Conservation (phyloP, 2,329 filamentous ascomycete species). For the Fragosphaeria purpurea region DNA sequence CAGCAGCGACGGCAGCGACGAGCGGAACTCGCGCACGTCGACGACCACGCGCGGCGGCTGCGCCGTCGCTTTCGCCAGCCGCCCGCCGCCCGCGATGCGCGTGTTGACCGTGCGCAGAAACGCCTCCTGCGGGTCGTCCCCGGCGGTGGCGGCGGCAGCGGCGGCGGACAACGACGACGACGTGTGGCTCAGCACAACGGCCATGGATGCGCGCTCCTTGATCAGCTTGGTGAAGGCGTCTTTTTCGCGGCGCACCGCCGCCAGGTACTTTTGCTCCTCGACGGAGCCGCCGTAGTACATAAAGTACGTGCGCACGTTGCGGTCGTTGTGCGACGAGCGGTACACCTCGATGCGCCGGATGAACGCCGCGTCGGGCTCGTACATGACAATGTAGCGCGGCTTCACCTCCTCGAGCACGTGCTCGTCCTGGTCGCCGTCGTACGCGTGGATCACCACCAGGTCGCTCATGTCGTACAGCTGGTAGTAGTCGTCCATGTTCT, state of each 20-base stretch:
- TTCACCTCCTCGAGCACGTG: conserved; percentile 91
- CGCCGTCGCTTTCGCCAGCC: conserved; percentile 63
- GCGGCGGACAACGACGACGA: conserved; percentile 39
- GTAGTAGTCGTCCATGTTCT: conserved; percentile 88
- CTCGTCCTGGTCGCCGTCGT: conserved; percentile 92
- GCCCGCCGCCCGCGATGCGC: conserved; percentile 85
- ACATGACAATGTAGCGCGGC: conserved; percentile 96
- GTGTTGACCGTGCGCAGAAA: conserved; percentile 96
- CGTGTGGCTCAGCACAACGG: conserved; percentile 69
- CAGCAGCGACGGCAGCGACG: conserved; percentile 78
- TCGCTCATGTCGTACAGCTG: conserved; percentile 87
- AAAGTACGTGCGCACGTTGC: conserved; percentile 88
- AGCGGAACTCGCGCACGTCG: conserved; percentile 92
- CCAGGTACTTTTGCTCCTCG: conserved; percentile 89
- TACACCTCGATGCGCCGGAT: conserved; percentile 93
- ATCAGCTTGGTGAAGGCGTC: conserved; percentile 93
- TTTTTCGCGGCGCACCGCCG: conserved; percentile 85
- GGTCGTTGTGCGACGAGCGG: conserved; percentile 81
- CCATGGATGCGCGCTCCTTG: conserved; percentile 89
- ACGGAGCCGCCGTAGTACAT: conserved; percentile 93
- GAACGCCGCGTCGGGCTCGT: conserved; percentile 89
- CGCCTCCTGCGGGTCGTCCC: conserved; percentile 75
- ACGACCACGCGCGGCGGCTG: conserved; percentile 86
- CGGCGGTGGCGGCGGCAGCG: conserved; percentile 37
- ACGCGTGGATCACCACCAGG: conserved; percentile 80